Base-by-base conservation (phyloP, 495 filamentous ascomycete species). In the Penicillium ucsense region DNA sequence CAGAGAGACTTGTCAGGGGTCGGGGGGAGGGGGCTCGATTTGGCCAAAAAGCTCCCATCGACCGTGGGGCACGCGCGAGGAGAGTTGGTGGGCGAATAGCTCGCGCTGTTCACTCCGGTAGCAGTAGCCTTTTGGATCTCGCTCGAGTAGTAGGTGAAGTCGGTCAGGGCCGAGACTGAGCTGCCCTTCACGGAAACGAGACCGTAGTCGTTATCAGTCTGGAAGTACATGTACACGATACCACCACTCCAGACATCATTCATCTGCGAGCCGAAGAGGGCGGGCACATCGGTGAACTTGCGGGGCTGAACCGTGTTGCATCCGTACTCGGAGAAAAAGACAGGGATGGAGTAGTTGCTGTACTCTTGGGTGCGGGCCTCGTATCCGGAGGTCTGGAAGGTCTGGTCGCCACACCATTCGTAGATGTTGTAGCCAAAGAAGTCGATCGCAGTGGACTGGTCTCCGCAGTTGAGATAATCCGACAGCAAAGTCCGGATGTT, bases 361-460 rank as follows among this genome's bases (percentile, higher is more conserved):
- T 95, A 97, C 65, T 94, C 89, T 42, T 83, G 62, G 47, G 88
- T 89, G 54, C 89, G 82, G 28, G 78, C 78, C 49, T 84, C 67
- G 67, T 88, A 98, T 8, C 88, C 86, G 0, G 92, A 97, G 31
- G 64, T 48, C 38, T 69, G 58, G 61, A 81, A 91, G 50, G 75
- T 76, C 53, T 83, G 90, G 38, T 89, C 65, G 48, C 94, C 94
- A 66, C 92, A 98, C 91, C 91, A 98, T 45, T 88, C 89, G 73
- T 97, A 97, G 75, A 97, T 95, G 73, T 98, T 98, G 82, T 95
- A 96, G 45, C 92, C 94, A 85, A 90, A 97, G 75, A 89, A 95
- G 68, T 97, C 94, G 50, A 96, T 94, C 44, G 81, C 73, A 35
- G 77, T 74, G 0, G 64, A 64, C 37, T 72, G 48, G 43, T 83